Percentiles rank a stretch among this genome's conserved stretches.
Evolutionary conservation across 305 asterid species (phyloP).

Genomic region (Rubia tinctorum): DNA sequence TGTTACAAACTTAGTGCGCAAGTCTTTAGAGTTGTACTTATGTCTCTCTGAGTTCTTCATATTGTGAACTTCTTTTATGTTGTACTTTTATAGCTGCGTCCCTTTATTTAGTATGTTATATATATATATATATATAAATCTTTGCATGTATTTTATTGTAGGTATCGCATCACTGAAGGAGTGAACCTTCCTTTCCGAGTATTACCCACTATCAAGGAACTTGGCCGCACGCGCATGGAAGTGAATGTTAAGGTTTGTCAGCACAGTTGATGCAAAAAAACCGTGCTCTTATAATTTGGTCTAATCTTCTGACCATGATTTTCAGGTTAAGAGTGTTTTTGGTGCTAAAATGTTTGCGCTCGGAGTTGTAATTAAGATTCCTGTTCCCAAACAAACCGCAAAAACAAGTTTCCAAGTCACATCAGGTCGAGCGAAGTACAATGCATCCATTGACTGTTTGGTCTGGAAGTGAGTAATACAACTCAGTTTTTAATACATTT

Average conservation of each 20-base stretch:
- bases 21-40: background rate
- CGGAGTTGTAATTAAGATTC: slow-evolving; percentile 96
- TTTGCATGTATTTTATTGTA: slow-evolving; percentile 22
- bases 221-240: slow-evolving; percentile 99
- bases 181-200: slow-evolving; percentile 99
- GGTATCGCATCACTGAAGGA: slow-evolving; percentile 99
- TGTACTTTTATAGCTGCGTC: background rate
- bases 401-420: slow-evolving; percentile 99
- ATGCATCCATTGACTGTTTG: slow-evolving; percentile 93
- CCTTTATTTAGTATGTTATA: background rate
- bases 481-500: background rate
- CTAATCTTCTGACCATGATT: slow-evolving; percentile 16
- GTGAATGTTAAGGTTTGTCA: slow-evolving; percentile 94
- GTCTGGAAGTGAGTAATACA: slow-evolving; percentile 92
- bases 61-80: background rate
- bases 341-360: slow-evolving; percentile 99
- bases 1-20: background rate
- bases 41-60: background rate
- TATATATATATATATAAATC: background rate
- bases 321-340: slow-evolving; percentile 97
- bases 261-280: slow-evolving; percentile 8
- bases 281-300: slow-evolving; percentile 3
- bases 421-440: slow-evolving; percentile 94
- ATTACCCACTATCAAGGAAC: slow-evolving; percentile 96
- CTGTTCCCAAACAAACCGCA: slow-evolving; percentile 99